phyloP scores from a whole-genome alignment of 192 early-diverging fungal species.

The Coemansia sp. region DNA sequence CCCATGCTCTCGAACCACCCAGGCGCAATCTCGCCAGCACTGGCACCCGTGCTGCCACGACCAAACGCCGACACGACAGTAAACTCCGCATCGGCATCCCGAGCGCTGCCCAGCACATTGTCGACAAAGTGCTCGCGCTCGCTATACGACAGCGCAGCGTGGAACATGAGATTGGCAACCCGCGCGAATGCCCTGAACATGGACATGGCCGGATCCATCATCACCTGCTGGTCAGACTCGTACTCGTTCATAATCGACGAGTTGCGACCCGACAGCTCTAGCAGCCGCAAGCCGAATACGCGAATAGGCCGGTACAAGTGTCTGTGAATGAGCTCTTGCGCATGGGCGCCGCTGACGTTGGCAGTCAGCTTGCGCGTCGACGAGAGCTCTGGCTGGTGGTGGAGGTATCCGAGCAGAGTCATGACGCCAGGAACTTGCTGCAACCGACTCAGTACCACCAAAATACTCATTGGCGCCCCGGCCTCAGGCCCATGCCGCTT shows the following conservation, averaged over 20 bases:
- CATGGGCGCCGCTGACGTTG: conserved; percentile 5
- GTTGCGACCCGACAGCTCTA: conserved; percentile 76
- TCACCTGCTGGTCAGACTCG: conserved; percentile 61
- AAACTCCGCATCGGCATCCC: conserved; percentile 58
- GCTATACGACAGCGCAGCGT: conserved; percentile 61
- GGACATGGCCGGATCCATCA: conserved; percentile 73
- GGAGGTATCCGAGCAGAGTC: conserved; percentile 62
- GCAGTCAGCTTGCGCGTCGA: conserved; percentile 16
- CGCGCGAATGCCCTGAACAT: conserved; percentile 82
- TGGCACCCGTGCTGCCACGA: conserved; percentile 8
- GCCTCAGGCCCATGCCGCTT: conserved; percentile 21
- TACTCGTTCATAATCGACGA: conserved; percentile 78
- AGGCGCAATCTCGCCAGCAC: conserved; percentile 11
- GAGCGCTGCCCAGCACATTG: conserved; percentile 60
- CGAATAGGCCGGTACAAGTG: conserved; percentile 25
- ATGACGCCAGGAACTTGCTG: conserved; percentile 70
- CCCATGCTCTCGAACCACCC: conserved; percentile 46
- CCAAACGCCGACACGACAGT: conserved; percentile 72
- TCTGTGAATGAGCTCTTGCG: conserved; percentile 13
- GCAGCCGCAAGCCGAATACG: conserved; percentile 71
- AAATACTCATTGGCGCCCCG: conserved; percentile 41
- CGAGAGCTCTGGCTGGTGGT: conserved; percentile 34
- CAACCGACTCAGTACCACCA: conserved; percentile 64
- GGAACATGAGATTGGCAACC: conserved; percentile 65
- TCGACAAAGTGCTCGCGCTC: conserved; percentile 67